A percentile compares a stretch with the other conserved stretches of the same genome.
These are phyloP conservation scores for Mycena sanguinolenta DNA, from an alignment of 768 basidiomycete genomes.

Conservation along the genomic window DNA sequence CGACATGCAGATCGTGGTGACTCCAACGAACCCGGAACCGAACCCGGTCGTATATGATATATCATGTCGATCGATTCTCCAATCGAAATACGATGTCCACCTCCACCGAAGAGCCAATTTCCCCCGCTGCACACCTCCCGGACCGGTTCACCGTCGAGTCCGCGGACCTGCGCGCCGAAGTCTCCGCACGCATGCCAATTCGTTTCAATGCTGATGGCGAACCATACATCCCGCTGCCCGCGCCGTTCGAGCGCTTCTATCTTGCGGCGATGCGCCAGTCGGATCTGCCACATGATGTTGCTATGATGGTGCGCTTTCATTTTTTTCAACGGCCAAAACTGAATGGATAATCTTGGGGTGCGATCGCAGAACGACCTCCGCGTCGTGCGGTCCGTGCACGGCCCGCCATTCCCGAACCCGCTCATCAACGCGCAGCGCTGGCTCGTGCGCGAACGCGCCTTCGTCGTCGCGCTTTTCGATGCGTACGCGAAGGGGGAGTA, in stretches of 20 bases:
- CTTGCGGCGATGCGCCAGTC: constrained; percentile 27
- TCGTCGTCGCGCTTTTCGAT: constrained; percentile 18
- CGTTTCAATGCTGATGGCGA: constrained; percentile 27
- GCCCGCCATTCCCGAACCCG: constrained; percentile 31
- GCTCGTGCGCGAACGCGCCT: constrained; percentile 26
- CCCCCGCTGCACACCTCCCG: constrained; percentile 14
- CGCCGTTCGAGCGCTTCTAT: constrained; percentile 30
- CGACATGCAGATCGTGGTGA: too few species aligned
- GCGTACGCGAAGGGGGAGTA: constrained; percentile 19
- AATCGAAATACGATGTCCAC: too few species aligned
- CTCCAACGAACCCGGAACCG: too few species aligned
- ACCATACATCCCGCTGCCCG: constrained; percentile 33
- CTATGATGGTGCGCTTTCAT: constrained; percentile 32
- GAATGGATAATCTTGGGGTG: too few species aligned
- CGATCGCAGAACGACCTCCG: constrained; percentile 33
- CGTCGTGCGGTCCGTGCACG: constrained; percentile 31
- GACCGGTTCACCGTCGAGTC: constrained; percentile 32
- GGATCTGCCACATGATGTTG: constrained; percentile 24
- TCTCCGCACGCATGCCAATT: constrained; percentile 27
- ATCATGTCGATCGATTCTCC: too few species aligned
- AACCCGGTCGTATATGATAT: too few species aligned
- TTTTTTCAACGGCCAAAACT: neutral
- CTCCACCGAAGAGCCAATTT: neutral
- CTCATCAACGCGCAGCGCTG: constrained; percentile 7
- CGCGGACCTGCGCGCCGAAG: constrained; percentile 17